Conservation (phyloP, 73 alveolate species). For the Tetrahymena borealis region DNA sequence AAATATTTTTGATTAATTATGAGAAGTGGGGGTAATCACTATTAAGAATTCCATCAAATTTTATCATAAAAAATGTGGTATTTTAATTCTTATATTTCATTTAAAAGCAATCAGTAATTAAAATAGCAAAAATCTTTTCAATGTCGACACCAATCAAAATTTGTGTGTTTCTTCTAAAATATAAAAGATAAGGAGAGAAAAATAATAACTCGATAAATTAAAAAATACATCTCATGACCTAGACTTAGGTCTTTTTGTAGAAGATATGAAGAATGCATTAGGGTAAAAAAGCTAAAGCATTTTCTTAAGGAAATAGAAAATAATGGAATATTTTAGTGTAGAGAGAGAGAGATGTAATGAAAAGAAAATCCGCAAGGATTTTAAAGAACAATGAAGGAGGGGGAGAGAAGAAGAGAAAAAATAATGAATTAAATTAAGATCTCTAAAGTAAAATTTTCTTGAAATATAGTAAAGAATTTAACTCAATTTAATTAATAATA, state of each 20-base stretch:
- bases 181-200: background rate
- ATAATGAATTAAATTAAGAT: background rate
- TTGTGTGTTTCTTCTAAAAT: background rate
- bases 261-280: background rate
- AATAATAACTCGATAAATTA: background rate
- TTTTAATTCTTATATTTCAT: background rate
- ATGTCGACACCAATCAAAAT: background rate
- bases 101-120: background rate
- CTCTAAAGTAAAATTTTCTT: background rate
- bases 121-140: background rate
- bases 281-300: background rate
- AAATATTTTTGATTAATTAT: background rate
- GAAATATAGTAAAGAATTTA: background rate
- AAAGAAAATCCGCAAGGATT: background rate
- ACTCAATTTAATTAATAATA: background rate
- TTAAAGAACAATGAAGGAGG: background rate
- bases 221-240: background rate
- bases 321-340: background rate
- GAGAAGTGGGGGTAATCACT: slow-evolving; percentile 1
- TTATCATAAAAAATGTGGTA: background rate
- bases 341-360: background rate
- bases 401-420: background rate
- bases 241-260: background rate
- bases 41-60: background rate
- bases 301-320: background rate